Evolutionary conservation across 1,284 basidiomycete genomes (phyloP), one percentile per base, ranked within the genome.

Genomic region (Trichosporon sp.): DNA sequence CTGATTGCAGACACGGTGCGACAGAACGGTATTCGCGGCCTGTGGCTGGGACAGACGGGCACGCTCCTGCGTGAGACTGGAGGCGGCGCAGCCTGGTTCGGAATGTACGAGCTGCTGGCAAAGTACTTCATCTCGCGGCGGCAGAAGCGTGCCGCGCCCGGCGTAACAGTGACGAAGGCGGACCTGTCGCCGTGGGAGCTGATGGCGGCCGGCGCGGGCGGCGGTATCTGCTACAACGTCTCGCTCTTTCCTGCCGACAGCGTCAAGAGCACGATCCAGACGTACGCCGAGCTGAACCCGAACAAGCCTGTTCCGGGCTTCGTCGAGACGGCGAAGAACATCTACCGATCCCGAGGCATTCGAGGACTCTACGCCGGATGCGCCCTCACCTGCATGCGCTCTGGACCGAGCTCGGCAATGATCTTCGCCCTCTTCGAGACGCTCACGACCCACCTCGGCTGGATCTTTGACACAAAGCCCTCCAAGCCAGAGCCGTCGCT

Each of bases 191-290:
- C 89, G 0, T 89, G 88, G 85, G 89, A 98, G 78, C 89, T 93
- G 9, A 92, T 93, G 40, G 69, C 89, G 0, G 85, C 90, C 1
- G 95, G 95, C 14, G 95, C 93, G 4, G 84, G 87, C 57, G 92
- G 94, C 0, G 95, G 95, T 4, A 88, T 91, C 11, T 83, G 86
- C 64, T 97, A 93, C 82, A 95, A 92, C 72, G 81, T 95, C 72
- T 84, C 88, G 19, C 73, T 79, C 31, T 96, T 95, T 82, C 94
- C 93, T 0, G 94, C 94, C 13, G 95, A 99, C 79, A 90, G 90
- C 34, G 86, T 98, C 74, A 99, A 99, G 83, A 92, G 89, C 70
- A 86, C 92, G 52, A 91, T 99, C 79, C 95, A 98, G 83, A 98
- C 95, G 0, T 89, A 89, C 78, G 89, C 90, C 60, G 95, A 97